phyloP scores from a whole-genome alignment of 2,329 filamentous ascomycete genomes.

The Canariomyces notabilis region DNA sequence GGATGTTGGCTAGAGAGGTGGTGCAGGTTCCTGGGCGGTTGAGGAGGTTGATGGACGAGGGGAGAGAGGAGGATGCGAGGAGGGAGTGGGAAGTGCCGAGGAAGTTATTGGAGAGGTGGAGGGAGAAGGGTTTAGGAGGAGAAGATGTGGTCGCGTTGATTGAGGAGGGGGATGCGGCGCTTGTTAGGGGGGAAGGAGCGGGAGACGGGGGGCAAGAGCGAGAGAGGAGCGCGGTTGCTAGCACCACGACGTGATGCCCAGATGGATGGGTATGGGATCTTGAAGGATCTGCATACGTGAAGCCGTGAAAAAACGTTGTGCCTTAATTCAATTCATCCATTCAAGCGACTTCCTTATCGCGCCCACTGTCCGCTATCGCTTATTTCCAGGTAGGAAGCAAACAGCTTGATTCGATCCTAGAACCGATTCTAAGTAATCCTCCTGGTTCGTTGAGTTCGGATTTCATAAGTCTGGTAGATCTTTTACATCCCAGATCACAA shows the following conservation, averaged over 20 bases:
- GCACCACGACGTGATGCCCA: background rate
- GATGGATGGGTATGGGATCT: background rate
- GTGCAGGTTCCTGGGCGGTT: constrained; percentile 58
- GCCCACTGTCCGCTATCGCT: too few relatives aligned
- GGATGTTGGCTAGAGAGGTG: constrained; percentile 58
- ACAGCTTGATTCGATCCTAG: too few relatives aligned
- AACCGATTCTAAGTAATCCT: too few relatives aligned
- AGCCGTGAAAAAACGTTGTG: background rate
- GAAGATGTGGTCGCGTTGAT: constrained; percentile 49
- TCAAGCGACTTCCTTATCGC: too few relatives aligned
- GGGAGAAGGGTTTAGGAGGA: constrained; percentile 50
- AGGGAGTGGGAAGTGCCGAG: constrained; percentile 52
- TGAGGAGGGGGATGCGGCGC: constrained; percentile 46
- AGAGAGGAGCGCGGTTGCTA: background rate
- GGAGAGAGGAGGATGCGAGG: constrained; percentile 56
- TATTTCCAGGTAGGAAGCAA: too few relatives aligned
- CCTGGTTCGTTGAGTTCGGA: too few relatives aligned
- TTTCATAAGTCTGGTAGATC: constrained; percentile 18
- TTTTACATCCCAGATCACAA: constrained; percentile 61
- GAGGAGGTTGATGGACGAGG: constrained; percentile 52
- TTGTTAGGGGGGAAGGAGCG: constrained; percentile 22
- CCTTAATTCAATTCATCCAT: background rate
- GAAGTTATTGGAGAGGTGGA: constrained; percentile 49
- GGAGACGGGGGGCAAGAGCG: constrained; percentile 18
- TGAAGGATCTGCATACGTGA: background rate